Evolutionary conservation across 1,284 basidiomycete species (phyloP), one percentile per base, ranked within the genome.

Genomic region (Vanrija sp.): DNA sequence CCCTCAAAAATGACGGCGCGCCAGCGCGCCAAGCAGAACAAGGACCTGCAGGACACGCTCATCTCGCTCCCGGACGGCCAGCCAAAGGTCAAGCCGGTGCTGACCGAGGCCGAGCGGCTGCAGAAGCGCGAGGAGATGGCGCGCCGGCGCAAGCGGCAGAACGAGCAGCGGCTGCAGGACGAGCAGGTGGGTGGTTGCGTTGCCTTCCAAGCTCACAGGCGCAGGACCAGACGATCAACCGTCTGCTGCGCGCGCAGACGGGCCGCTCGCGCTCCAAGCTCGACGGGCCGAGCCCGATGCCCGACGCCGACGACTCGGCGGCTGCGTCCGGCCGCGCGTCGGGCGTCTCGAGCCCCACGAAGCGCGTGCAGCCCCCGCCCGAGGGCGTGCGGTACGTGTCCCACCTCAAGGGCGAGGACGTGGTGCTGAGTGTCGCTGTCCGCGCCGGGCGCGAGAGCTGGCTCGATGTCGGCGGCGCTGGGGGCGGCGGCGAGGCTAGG

Each of bases 111-210:
- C 0, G 91, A 94, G 73, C 79, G 91, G 1, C 86, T 88, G 0
- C 79, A 93, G 16, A 83, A 87, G 47, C 81, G 88, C 28, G 89
- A 91, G 70, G 91, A 95, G 76, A 90, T 86, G 0, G 89, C 91
- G 0, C 80, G 91, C 29, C 88, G 91, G 70, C 81, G 91, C 45
- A 88, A 86, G 67, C 88, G 93, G 64, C 80, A 93, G 58, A 86
- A 84, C 18, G 91, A 93, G 74, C 92, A 93, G 80, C 90, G 89
- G 73, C 80, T 92, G 19, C 89, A 94, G 70, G 91, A 95, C 66
- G 91, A 95, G 73, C 94, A 94, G 83, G 90, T 86, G 56, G 42
- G 77, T 70, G 16, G 39, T 16, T 10, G 21, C 18, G 10, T 2
- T 26, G 6, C 12, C 6, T n/a, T n/a, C n/a, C 29, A 6, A 34